Percentiles rank a stretch among this genome's conserved stretches.
Conservation (phyloP, 2,329 filamentous ascomycete genomes). For the Thielaviopsis punctulata region DNA sequence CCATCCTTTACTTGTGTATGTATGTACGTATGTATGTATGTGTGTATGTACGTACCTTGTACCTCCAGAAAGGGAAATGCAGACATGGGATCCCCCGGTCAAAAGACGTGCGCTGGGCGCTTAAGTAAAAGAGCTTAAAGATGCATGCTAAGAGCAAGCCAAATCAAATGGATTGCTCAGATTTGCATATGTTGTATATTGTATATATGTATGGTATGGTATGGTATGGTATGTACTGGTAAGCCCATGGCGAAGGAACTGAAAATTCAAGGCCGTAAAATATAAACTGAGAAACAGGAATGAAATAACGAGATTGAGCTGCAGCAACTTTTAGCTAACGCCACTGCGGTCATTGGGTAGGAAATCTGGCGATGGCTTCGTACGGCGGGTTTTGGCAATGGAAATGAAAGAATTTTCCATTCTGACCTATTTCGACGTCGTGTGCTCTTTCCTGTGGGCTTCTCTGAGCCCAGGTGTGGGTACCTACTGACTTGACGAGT, state of each 20-base stretch:
- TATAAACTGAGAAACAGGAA: neutral
- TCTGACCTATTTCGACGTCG: neutral
- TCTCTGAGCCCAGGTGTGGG: neutral
- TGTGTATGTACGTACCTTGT: neutral
- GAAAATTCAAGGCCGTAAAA: too few relatives aligned
- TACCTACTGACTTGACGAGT: neutral
- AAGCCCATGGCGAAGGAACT: too few relatives aligned
- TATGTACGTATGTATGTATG: neutral
- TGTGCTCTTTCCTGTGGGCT: neutral
- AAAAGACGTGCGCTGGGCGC: neutral
- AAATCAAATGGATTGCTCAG: too few relatives aligned
- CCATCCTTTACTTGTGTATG: neutral
- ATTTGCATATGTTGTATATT: too few relatives aligned
- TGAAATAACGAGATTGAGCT: neutral
- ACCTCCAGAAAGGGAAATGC: neutral
- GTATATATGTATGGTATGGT: too few relatives aligned
- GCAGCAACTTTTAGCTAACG: neutral
- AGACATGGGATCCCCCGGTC: neutral
- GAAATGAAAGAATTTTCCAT: neutral
- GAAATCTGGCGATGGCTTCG: neutral
- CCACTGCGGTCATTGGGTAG: neutral
- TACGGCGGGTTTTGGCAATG: neutral
- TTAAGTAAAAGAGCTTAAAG: conserved; percentile 1
- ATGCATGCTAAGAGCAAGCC: neutral
- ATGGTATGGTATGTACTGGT: too few relatives aligned